phyloP scores from a whole-genome alignment of 2,329 filamentous ascomycete species.

The Fusarium sororula region DNA sequence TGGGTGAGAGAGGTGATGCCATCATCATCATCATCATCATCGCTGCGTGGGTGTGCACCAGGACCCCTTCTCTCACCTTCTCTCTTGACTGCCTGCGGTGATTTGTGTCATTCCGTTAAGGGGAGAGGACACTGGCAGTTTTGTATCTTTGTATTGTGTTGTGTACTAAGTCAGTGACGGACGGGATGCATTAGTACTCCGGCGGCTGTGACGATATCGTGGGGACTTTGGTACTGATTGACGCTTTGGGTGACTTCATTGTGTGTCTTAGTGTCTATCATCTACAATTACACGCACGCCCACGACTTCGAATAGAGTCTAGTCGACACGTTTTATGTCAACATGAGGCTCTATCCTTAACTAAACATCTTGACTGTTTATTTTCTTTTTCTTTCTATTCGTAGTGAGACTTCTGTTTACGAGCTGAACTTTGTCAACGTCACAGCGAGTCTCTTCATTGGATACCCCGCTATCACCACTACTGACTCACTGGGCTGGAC shows the following conservation, averaged over 20 bases:
- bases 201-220: constrained; percentile 19
- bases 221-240: constrained; percentile 19
- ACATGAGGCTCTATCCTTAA: constrained; percentile 6
- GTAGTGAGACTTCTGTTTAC: background rate
- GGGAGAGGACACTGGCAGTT: constrained; percentile 4
- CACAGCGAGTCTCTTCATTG: constrained; percentile 17
- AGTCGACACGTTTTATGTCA: background rate
- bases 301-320: background rate
- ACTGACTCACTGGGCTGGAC: background rate
- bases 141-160: constrained; percentile 2
- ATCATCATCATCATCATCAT: constrained; percentile 23
- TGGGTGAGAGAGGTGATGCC: constrained; percentile 29
- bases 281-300: constrained; percentile 2
- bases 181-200: background rate
- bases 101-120: constrained; percentile 7
- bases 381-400: background rate
- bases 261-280: constrained; percentile 11
- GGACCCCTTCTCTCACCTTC: constrained; percentile 4
- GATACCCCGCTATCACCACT: constrained; percentile 29
- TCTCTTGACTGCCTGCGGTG: background rate
- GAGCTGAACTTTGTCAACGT: constrained; percentile 12
- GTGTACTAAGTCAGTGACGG: background rate
- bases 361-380: background rate
- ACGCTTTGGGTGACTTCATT: constrained; percentile 26
- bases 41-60: constrained; percentile 24